A percentile compares a stretch with the other conserved stretches of the same genome.
Evolutionary conservation across 768 basidiomycete species (phyloP).

Genomic region (Tricholomella constricta): DNA sequence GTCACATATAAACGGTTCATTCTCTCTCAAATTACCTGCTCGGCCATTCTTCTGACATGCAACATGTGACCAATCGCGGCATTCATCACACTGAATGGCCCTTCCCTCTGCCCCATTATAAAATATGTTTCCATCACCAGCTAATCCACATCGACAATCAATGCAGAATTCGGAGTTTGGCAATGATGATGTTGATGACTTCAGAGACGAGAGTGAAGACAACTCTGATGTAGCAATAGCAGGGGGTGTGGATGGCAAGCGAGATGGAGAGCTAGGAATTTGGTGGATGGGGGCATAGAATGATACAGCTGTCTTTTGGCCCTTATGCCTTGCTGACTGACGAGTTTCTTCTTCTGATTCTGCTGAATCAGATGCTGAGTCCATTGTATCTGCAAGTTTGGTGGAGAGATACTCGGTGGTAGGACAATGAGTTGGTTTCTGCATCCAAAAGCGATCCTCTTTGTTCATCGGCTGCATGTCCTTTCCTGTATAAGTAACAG

Average conservation of each 20-base stretch:
- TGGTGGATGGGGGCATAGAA: too few relatives aligned
- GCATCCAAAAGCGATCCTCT: conserved; percentile 14
- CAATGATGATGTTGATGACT: background rate
- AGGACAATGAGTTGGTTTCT: conserved; percentile 1
- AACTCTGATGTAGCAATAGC: background rate
- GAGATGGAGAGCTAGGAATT: too few relatives aligned
- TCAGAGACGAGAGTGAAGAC: background rate
- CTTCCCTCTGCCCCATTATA: conserved; percentile 10
- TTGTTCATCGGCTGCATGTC: conserved; percentile 2
- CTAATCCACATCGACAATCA: background rate
- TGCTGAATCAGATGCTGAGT: background rate
- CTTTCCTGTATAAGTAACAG: conserved; percentile 1
- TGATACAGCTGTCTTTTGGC: background rate
- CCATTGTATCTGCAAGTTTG: background rate
- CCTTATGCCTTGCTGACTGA: background rate
- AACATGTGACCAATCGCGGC: conserved; percentile 25
- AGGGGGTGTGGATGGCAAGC: background rate
- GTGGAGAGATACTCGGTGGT: conserved; percentile 18
- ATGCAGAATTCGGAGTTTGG: background rate
- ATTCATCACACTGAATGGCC: conserved; percentile 22
- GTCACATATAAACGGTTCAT: conserved; percentile 19
- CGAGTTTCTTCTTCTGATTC: background rate
- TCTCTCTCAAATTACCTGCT: conserved; percentile 15
- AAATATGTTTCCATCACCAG: background rate
- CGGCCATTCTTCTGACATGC: conserved; percentile 27